phyloP scores from a whole-genome alignment of 805 yeast species.

The Wickerhamiella brachini region DNA sequence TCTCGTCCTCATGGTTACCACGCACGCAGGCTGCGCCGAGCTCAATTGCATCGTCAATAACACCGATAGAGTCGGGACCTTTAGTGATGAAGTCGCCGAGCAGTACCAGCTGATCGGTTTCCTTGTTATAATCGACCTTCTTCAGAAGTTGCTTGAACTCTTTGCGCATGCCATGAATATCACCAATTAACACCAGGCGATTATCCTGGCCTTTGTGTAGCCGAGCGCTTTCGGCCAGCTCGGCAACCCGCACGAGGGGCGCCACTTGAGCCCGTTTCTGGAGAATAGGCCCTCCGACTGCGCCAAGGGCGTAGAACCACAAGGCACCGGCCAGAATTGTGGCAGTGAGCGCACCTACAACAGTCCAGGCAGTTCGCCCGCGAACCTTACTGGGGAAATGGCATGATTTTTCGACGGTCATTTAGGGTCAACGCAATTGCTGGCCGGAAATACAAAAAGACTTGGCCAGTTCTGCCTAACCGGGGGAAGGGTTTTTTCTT shows the following conservation, averaged over 20 bases:
- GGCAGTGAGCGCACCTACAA: background rate
- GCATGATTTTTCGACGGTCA: background rate
- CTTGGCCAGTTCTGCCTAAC: background rate
- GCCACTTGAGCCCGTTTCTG: background rate
- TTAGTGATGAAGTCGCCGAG: slow-evolving; percentile 80
- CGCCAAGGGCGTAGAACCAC: background rate
- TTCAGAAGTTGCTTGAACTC: slow-evolving; percentile 41
- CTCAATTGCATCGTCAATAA: slow-evolving; percentile 50
- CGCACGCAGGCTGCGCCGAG: slow-evolving; percentile 56
- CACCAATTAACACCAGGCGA: slow-evolving; percentile 65
- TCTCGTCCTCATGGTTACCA: slow-evolving; percentile 79
- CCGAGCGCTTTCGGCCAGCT: slow-evolving; percentile 10
- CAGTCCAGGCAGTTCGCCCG: background rate
- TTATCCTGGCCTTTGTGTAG: slow-evolving; percentile 5
- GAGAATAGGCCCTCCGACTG: background rate
- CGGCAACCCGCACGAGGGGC: slow-evolving; percentile 17
- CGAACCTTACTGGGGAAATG: background rate
- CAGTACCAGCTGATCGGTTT: slow-evolving; percentile 45
- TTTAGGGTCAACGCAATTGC: background rate
- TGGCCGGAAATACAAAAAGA: background rate
- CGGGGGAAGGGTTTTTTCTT: background rate
- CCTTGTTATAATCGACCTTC: slow-evolving; percentile 29
- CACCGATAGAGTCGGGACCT: slow-evolving; percentile 63
- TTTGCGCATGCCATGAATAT: slow-evolving; percentile 67
- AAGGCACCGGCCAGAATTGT: background rate